Evolutionary conservation across 2,329 filamentous ascomycete genomes (phyloP).

Genomic region (Chaetomium strumarium): DNA sequence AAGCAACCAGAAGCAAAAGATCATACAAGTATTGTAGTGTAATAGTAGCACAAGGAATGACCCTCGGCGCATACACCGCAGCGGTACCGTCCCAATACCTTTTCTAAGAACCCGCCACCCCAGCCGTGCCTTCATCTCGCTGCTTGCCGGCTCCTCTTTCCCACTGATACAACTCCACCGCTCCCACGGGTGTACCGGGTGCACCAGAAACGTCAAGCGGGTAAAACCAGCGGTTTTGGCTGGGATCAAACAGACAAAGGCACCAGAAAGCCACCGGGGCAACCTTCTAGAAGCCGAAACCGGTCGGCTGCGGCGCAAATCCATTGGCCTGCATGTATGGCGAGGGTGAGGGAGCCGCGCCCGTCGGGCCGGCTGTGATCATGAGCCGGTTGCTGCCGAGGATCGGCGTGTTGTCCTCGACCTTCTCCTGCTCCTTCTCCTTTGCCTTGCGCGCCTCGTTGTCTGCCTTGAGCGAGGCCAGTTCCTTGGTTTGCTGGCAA

Average conservation of each 20-base stretch:
- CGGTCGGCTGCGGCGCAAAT: conserved; percentile 82
- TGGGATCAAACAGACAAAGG: conserved; percentile 20
- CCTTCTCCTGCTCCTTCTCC: conserved; percentile 55
- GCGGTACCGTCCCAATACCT: conserved; percentile 2
- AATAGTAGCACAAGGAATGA: conserved; percentile 12
- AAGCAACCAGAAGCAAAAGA: conserved; percentile 10
- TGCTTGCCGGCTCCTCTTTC: neutral
- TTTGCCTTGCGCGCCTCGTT: conserved; percentile 60
- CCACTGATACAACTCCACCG: conserved; percentile 2
- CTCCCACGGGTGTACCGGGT: neutral
- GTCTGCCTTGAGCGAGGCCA: conserved; percentile 82
- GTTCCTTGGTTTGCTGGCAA: conserved; percentile 80
- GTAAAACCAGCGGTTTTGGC: conserved; percentile 15
- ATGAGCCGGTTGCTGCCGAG: conserved; percentile 83
- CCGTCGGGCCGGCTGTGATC: conserved; percentile 83
- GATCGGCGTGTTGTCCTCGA: conserved; percentile 90
- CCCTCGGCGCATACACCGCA: neutral
- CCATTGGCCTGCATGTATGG: conserved; percentile 79
- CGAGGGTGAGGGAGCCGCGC: conserved; percentile 50
- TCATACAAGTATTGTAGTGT: conserved; percentile 20
- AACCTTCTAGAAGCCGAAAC: conserved; percentile 55
- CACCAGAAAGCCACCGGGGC: conserved; percentile 23
- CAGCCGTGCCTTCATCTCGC: neutral
- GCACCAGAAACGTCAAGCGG: conserved; percentile 6
- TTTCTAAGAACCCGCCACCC: conserved; percentile 1